These are phyloP conservation scores for Acanthochlamys bracteata DNA, from an alignment of 106 monocot genomes.

Conservation along the genomic window DNA sequence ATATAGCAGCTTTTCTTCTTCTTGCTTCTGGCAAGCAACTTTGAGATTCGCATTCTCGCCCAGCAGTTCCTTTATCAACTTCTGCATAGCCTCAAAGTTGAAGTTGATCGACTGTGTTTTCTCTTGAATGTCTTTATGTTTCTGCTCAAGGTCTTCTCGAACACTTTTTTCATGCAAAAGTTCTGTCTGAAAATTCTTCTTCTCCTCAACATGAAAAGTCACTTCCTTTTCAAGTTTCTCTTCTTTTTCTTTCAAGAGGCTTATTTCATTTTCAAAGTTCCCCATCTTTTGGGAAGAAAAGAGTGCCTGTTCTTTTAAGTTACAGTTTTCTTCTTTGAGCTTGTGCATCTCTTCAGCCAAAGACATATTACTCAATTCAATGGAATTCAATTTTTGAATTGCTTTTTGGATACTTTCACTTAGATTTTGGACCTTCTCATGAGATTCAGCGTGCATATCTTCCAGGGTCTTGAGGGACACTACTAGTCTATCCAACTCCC, in stretches of 20 bases:
- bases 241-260: conserved; percentile 24
- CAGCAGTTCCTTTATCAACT: neutral
- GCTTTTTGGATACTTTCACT: conserved; percentile 18
- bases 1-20: conserved; percentile 19
- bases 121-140: conserved; percentile 21
- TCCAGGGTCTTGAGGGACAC: conserved; percentile 15
- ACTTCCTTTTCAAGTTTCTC: conserved; percentile 32
- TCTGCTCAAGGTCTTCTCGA: conserved; percentile 25
- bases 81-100: neutral
- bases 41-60: neutral
- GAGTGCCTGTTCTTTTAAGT: conserved; percentile 24
- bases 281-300: conserved; percentile 12
- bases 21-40: neutral
- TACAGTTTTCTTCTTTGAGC: conserved; percentile 23
- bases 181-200: conserved; percentile 31
- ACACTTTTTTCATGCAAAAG: conserved; percentile 30
- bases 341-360: conserved; percentile 19
- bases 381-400: conserved; percentile 22
- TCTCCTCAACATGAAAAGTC: conserved; percentile 26
- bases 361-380: conserved; percentile 19
- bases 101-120: conserved; percentile 5
- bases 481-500: conserved; percentile 19
- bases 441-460: conserved; percentile 20
- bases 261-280: conserved; percentile 29
- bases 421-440: conserved; percentile 25